Base-by-base conservation (phyloP, 768 basidiomycete species). In the Termitomyces sp. region DNA sequence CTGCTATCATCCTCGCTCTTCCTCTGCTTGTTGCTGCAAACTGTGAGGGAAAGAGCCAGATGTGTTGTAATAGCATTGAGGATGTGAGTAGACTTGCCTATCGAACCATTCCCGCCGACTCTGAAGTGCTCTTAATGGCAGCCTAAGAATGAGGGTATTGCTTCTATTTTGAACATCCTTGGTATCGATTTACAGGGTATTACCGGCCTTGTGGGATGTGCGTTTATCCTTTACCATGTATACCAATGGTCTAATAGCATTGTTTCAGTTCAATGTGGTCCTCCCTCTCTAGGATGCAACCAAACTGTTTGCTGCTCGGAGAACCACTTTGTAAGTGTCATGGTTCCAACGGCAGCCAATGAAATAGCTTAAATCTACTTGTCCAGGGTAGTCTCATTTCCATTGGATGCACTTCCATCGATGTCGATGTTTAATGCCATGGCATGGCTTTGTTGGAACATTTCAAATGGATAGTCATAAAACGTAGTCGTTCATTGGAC, bases 1-100 rank as follows among this genome's bases (percentile, higher is more conserved):
- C 52, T 54, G 44, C n/a, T 12, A 20, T 49, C 30, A 46, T 59
- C 28, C 36, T 48, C 12, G 46, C 52, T 53, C 58, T 59, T 16
- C 58, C 58, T 33, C 28, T 59, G 16, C 20, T 59, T 14, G 35
- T 38, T 48, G 41, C 36, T 38, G 36, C 51, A n/a, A 23, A 3
- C 14, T 59, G 52, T 30, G 5, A 8, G 12, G 30, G 26, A 38
- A 26, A 26, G 3, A 40, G 12, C 3, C 16, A 32, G 52, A 9
- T 36, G 33, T 59, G 58, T 52, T 59, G 58, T n/a, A 48, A 59
- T 36, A 48, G 46, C 26, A 23, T 40, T 8, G 1, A 40, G 26
- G 26, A 53, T 16, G 58, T 54, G 32, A 26, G 58, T 58, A 47
- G 40, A 40, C 10, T 44, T 38, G 30, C 14, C 20, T 10, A 7